Evolutionary conservation across 2,329 filamentous ascomycete genomes (phyloP).

Genomic region (Pseudogymnoascus sp.): DNA sequence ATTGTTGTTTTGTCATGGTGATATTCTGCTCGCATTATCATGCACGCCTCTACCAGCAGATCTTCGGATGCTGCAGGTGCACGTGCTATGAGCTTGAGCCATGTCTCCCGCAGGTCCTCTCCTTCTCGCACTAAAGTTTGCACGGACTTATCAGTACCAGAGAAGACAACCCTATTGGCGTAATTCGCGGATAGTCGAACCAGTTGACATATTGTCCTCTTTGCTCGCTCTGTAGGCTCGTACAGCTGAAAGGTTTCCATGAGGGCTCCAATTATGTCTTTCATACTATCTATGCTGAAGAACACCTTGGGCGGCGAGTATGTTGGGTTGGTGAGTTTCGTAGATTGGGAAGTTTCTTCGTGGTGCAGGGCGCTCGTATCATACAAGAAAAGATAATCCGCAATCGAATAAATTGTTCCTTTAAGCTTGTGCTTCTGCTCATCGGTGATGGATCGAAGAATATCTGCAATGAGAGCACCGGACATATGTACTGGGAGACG

Average conservation of each 20-base stretch:
- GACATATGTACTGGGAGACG: constrained; percentile 14
- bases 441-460: constrained; percentile 17
- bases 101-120: not conserved
- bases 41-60: constrained; percentile 4
- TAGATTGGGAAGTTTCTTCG: not conserved
- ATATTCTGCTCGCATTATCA: not conserved
- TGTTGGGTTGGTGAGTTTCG: constrained; percentile 11
- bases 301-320: constrained; percentile 12
- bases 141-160: not conserved
- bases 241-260: not conserved
- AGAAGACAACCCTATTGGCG: not conserved
- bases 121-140: not conserved
- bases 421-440: constrained; percentile 15
- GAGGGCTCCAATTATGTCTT: not conserved
- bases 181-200: not conserved
- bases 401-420: constrained; percentile 11
- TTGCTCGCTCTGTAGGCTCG: not conserved
- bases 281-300: not conserved
- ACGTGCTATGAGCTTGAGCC: constrained; percentile 4
- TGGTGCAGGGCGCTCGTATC: not conserved
- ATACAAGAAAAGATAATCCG: not conserved
- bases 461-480: constrained; percentile 14
- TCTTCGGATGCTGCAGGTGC: not conserved
- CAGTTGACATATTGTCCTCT: not conserved
- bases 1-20: not conserved